A percentile compares a stretch with the other conserved stretches of the same genome.
Conservation (phyloP, 371 early-diverging fungal genomes). For the Mucor indicus region DNA sequence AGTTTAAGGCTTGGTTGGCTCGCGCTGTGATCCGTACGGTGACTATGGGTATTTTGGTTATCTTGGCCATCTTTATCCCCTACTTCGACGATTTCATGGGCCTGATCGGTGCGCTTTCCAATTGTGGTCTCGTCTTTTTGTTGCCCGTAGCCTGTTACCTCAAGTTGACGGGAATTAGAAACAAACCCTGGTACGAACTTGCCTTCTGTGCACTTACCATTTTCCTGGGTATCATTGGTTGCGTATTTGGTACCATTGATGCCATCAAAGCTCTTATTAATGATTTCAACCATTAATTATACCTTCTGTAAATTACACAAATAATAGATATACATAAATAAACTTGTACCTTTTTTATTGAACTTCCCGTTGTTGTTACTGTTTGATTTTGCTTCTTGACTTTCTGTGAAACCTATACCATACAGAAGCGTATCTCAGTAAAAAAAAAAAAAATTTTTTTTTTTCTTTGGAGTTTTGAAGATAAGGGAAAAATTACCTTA, state of each 20-base stretch:
- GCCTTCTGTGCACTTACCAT: slow-evolving; percentile 50
- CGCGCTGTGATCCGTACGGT: slow-evolving; percentile 44
- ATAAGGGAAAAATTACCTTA: no score
- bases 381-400: no score
- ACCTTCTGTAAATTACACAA: no score
- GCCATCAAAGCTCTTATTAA: slow-evolving; percentile 39
- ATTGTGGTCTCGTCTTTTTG: slow-evolving; percentile 51
- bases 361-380: no score
- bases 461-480: no score
- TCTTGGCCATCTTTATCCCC: slow-evolving; percentile 54
- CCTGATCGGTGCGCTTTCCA: slow-evolving; percentile 60
- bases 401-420: no score
- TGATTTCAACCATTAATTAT: slow-evolving; percentile 23
- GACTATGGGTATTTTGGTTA: slow-evolving; percentile 34
- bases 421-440: no score
- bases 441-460: no score
- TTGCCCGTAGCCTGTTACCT: slow-evolving; percentile 60
- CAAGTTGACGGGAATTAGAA: slow-evolving; percentile 49
- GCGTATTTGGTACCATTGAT: slow-evolving; percentile 57
- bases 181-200: slow-evolving; percentile 29
- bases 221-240: slow-evolving; percentile 54
- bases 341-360: no score
- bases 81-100: slow-evolving; percentile 67
- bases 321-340: no score
- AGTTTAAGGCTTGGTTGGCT: slow-evolving; percentile 31